phyloP scores from a whole-genome alignment of 1,284 basidiomycete genomes.

The Anthracocystis panici-leucophaei region DNA sequence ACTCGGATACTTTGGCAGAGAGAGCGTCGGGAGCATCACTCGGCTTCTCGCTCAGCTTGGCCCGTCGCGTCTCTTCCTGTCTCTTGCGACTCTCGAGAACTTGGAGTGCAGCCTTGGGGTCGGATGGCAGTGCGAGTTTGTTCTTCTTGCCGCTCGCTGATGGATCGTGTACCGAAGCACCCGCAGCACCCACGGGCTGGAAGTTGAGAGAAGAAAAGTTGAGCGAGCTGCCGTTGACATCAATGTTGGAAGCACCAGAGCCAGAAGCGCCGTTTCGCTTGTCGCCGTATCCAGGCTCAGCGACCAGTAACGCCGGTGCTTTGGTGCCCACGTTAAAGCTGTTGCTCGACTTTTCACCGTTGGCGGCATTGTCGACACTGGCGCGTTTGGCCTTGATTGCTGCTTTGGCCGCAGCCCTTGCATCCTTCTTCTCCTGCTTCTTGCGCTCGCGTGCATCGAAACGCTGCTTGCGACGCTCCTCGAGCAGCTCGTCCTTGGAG shows the following conservation, averaged over 20 bases:
- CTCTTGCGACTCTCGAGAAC: slow-evolving; percentile 63
- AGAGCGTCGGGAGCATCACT: slow-evolving; percentile 47
- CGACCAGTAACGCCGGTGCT: slow-evolving; percentile 57
- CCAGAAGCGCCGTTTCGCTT: slow-evolving; percentile 28
- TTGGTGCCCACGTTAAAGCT: slow-evolving; percentile 36
- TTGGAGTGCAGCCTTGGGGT: slow-evolving; percentile 66
- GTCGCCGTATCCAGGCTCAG: slow-evolving; percentile 42
- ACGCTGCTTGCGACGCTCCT: slow-evolving; percentile 62
- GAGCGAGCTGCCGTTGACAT: slow-evolving; percentile 42
- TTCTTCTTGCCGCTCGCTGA: slow-evolving; percentile 51
- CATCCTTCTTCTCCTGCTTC: slow-evolving; percentile 61
- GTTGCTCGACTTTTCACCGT: slow-evolving; percentile 28
- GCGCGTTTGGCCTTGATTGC: slow-evolving; percentile 40
- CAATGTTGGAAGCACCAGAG: slow-evolving; percentile 24
- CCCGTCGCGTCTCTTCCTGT: slow-evolving; percentile 47
- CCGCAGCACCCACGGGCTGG: slow-evolving; percentile 36
- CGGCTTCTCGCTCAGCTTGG: slow-evolving; percentile 47
- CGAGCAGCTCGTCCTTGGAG: slow-evolving; percentile 63
- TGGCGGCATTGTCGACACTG: slow-evolving; percentile 26
- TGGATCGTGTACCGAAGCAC: slow-evolving; percentile 23
- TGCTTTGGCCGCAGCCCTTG: slow-evolving; percentile 35
- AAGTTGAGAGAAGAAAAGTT: slow-evolving; percentile 58
- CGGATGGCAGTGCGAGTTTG: slow-evolving; percentile 60
- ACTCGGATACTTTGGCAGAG: slow-evolving; percentile 43
- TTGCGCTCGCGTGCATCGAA: slow-evolving; percentile 65